Conservation (phyloP, 192 early-diverging fungal species). For the Backusella tuberculispora region DNA sequence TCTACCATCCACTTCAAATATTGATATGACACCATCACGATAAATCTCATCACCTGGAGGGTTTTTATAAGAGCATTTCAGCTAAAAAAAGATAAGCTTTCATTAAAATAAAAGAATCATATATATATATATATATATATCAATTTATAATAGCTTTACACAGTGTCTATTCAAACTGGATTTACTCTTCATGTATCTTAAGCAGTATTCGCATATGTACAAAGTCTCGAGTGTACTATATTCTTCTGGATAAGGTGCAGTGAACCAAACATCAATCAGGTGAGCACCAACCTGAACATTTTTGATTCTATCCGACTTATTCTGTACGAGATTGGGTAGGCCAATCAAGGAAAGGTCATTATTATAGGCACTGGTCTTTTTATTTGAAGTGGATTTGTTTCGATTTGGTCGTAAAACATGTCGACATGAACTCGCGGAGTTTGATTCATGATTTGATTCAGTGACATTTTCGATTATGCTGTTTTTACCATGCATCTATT, state of each 20-base stretch:
- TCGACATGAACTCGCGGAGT: no score
- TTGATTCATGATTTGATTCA: no score
- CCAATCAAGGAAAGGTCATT: no score
- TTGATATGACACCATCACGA: constrained; percentile 76
- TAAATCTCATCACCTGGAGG: constrained; percentile 98
- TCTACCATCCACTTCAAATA: constrained; percentile 97
- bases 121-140: background rate
- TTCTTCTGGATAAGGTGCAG: constrained; percentile 95
- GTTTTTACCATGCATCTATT: no score
- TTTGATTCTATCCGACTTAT: no score
- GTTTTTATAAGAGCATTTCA: constrained; percentile 76
- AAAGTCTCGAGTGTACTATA: constrained; percentile 79
- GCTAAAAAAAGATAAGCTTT: constrained; percentile 17
- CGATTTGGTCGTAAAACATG: no score
- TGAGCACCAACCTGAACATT: constrained; percentile 61
- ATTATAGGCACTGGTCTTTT: no score
- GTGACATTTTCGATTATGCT: no score
- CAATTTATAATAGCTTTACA: constrained; percentile 28
- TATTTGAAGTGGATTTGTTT: no score
- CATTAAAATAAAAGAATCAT: background rate
- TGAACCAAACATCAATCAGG: constrained; percentile 92
- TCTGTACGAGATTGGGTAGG: no score
- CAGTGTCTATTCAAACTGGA: constrained; percentile 82
- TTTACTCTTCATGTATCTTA: constrained; percentile 95
- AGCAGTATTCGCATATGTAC: constrained; percentile 96